Evolutionary conservation across 768 basidiomycete genomes (phyloP).

Genomic region (Ramaria sp.): DNA sequence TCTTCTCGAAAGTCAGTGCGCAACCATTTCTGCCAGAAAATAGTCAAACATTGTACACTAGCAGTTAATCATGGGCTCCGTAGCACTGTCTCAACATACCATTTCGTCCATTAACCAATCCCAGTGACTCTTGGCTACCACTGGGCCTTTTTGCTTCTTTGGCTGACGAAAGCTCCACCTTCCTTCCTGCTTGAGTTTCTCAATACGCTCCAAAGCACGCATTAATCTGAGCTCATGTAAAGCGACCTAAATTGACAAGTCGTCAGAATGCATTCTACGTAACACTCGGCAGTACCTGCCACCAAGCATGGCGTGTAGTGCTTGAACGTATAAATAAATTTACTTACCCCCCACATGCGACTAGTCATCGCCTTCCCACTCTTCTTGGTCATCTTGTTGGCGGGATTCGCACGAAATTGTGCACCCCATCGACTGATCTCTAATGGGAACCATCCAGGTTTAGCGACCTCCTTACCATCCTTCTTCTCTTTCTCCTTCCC

Average conservation of each 20-base stretch:
- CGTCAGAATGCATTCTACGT: background rate
- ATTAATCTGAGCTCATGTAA: constrained; percentile 68
- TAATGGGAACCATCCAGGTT: constrained; percentile 30
- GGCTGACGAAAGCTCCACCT: constrained; percentile 93
- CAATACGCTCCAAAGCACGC: constrained; percentile 76
- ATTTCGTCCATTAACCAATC: constrained; percentile 96
- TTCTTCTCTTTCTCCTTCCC: constrained; percentile 17
- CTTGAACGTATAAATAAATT: background rate
- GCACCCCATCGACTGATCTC: constrained; percentile 39
- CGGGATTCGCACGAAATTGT: constrained; percentile 63
- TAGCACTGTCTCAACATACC: constrained; percentile 38
- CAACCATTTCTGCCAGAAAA: constrained; percentile 52
- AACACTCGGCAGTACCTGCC: background rate
- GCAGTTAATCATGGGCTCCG: background rate
- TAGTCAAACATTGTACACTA: background rate
- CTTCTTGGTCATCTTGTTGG: constrained; percentile 56
- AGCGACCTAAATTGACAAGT: constrained; percentile 42
- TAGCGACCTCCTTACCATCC: constrained; percentile 1
- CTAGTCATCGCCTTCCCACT: constrained; percentile 72
- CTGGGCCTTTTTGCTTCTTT: constrained; percentile 80
- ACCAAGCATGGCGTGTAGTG: background rate
- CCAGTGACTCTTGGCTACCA: constrained; percentile 78
- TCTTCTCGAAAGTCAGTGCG: constrained; percentile 93
- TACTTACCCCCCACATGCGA: constrained; percentile 71
- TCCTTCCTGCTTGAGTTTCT: constrained; percentile 65